Evolutionary conservation across 176 grass and related monocot genomes (phyloP).

Genomic region (Carex parvula): DNA sequence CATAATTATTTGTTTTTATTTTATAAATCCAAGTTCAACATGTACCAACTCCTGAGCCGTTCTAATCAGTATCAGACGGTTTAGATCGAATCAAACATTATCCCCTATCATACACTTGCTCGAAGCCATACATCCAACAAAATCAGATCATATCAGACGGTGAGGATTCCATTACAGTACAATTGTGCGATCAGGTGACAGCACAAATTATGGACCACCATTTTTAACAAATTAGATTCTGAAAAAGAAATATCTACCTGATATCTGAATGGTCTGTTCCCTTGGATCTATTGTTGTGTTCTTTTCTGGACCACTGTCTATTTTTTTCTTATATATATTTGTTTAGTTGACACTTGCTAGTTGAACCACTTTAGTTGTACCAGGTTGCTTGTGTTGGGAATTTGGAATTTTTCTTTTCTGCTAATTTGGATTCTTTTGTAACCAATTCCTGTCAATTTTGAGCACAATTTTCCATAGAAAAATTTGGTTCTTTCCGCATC

Average conservation of each 20-base stretch:
- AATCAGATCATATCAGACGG: conserved; percentile 2
- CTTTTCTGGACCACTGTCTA: neutral
- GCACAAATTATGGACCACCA: neutral
- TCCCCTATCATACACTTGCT: neutral
- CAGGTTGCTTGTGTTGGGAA: neutral
- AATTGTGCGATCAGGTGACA: neutral
- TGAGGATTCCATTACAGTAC: neutral
- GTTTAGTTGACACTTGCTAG: neutral
- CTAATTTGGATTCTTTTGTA: neutral
- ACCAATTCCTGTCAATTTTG: neutral
- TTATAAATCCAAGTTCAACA: neutral
- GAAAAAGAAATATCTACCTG: conserved; percentile 9
- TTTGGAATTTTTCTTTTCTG: neutral
- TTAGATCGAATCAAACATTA: neutral
- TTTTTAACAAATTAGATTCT: conserved; percentile 4
- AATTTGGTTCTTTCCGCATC: neutral
- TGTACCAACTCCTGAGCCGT: neutral
- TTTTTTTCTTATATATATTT: neutral
- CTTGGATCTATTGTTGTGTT: neutral
- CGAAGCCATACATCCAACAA: neutral
- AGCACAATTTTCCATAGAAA: neutral
- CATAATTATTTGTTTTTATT: neutral
- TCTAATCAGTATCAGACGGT: neutral
- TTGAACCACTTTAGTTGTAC: neutral
- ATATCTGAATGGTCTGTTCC: neutral